Base-by-base conservation (phyloP, 2,329 filamentous ascomycete species). In the Apiospora aurea region DNA sequence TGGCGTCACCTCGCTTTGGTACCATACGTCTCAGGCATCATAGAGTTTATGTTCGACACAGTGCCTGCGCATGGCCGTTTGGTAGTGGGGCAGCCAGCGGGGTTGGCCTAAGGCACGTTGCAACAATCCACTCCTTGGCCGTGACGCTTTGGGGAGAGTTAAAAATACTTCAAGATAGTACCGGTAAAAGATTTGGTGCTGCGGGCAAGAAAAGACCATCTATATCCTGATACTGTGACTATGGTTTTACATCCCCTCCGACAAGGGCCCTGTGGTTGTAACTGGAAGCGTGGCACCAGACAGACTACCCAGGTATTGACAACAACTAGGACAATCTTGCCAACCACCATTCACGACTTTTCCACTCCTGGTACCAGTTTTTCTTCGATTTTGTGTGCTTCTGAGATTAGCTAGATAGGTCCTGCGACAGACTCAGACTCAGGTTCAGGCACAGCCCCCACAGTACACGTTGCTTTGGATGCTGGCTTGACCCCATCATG, bases 151-250 rank as follows among this genome's bases (percentile, higher is more conserved):
- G 21, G 8, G 49, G 26, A 53, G 49, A 13, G 49, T 53, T 14
- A n/a, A 26, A 53, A 53, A 21, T n/a, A 10, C 16, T 8, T 14
- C 34, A 26, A 57, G 29, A 57, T 57, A 57, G 51, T 57, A 24
- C 18, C 29, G 51, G 14, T n/a, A 57, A 8, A 26, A 57, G 26
- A 57, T 10, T 16, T 24, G 21, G 18, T 24, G 21, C 51, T 57
- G 21, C 51, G 8, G 21, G 51, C 10, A 57, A 24, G 51, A 8
- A 57, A 57, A n/a, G 51, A 57, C 51, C 51, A 24, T 57, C 51
- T 13, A 57, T 57, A 14, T 57, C 21, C 29, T 57, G 51, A 57
- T 57, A n/a, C 51, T 57, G 51, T 57, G 51, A 26, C 51, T 24
- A n/a, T 26, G 10, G 8, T 24, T 5, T 24, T 24, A 57, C 51